Percentiles rank a stretch among this genome's conserved stretches.
Evolutionary conservation across 257 asterid species (phyloP).

Genomic region (Nicotiana obtusifolia): DNA sequence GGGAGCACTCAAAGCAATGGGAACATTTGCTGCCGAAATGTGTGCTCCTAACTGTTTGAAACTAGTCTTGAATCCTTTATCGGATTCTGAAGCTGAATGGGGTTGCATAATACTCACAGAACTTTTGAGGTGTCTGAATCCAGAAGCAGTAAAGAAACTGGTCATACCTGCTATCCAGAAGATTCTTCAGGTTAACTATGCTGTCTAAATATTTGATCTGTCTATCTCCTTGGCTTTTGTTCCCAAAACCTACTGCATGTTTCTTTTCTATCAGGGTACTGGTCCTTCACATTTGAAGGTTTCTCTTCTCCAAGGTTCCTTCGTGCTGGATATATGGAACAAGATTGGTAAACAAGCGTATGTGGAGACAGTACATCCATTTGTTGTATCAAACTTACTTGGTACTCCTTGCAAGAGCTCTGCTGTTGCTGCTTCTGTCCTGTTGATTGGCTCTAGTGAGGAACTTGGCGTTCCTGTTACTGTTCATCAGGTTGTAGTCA

Average conservation of each 20-base stretch:
- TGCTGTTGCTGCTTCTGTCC: conserved; percentile 82
- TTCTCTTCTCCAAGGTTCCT: conserved; percentile 98
- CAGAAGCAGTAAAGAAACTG: conserved; percentile 53
- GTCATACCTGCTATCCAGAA: conserved; percentile 77
- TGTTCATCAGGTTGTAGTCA: conserved; percentile 68
- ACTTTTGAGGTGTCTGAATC: conserved; percentile 58
- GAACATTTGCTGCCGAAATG: conserved; percentile 76
- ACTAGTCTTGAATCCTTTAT: conserved; percentile 49
- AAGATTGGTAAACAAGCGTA: conserved; percentile 75
- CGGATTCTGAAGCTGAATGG: conserved; percentile 83
- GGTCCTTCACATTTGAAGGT: conserved; percentile 82
- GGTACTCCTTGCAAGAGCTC: conserved; percentile 64
- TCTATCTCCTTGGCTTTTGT: background rate
- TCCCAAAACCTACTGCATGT: background rate
- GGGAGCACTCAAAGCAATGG: conserved; percentile 82
- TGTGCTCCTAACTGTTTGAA: conserved; percentile 95
- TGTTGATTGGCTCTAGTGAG: conserved; percentile 89
- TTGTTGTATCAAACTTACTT: conserved; percentile 75
- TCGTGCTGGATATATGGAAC: conserved; percentile 86
- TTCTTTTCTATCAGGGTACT: conserved; percentile 55
- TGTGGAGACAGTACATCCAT: conserved; percentile 75
- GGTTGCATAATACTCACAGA: conserved; percentile 72
- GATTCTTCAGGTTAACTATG: conserved; percentile 73
- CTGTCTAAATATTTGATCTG: conserved; percentile 3
- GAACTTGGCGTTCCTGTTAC: conserved; percentile 95